Evolutionary conservation across 495 filamentous ascomycete genomes (phyloP).

Genomic region (Pyrenula massariospora): DNA sequence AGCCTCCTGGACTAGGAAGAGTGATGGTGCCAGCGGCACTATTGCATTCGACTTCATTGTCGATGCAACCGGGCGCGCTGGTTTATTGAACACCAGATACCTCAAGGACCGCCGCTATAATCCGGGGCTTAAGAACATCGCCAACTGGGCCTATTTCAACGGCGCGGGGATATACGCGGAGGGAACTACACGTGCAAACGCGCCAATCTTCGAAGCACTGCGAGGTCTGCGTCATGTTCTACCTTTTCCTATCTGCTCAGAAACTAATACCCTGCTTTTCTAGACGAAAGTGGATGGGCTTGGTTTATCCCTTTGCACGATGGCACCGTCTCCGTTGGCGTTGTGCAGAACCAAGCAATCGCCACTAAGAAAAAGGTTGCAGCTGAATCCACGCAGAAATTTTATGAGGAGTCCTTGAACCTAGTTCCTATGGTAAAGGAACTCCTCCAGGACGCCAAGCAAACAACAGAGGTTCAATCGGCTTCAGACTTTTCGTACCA

Average conservation of each 20-base stretch:
- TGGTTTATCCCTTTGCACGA: constrained; percentile 26
- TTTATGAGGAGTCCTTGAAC: constrained; percentile 27
- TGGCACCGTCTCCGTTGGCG: constrained; percentile 20
- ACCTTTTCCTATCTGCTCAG: not conserved
- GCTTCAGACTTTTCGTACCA: constrained; percentile 34
- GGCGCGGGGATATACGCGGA: constrained; percentile 9
- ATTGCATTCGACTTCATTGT: constrained; percentile 24
- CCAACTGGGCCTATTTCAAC: constrained; percentile 27
- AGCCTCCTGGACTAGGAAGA: constrained; percentile 27
- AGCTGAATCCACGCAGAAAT: constrained; percentile 13
- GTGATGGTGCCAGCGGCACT: constrained; percentile 22
- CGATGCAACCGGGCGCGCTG: constrained; percentile 24
- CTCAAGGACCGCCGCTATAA: constrained; percentile 24
- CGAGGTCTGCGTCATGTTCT: constrained; percentile 7
- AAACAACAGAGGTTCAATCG: constrained; percentile 21
- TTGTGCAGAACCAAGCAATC: constrained; percentile 21
- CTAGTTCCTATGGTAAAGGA: constrained; percentile 10
- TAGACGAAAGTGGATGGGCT: constrained; percentile 26
- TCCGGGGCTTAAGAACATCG: constrained; percentile 23
- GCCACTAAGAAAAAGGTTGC: constrained; percentile 16
- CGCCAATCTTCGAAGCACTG: constrained; percentile 26
- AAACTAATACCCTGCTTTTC: not conserved
- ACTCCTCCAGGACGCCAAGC: constrained; percentile 16
- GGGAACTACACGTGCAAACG: constrained; percentile 10
- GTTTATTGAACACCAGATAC: constrained; percentile 25